A percentile compares a stretch with the other conserved stretches of the same genome.
Evolutionary conservation across 2,329 filamentous ascomycete genomes (phyloP).

Genomic region (Monosporascus sp.): DNA sequence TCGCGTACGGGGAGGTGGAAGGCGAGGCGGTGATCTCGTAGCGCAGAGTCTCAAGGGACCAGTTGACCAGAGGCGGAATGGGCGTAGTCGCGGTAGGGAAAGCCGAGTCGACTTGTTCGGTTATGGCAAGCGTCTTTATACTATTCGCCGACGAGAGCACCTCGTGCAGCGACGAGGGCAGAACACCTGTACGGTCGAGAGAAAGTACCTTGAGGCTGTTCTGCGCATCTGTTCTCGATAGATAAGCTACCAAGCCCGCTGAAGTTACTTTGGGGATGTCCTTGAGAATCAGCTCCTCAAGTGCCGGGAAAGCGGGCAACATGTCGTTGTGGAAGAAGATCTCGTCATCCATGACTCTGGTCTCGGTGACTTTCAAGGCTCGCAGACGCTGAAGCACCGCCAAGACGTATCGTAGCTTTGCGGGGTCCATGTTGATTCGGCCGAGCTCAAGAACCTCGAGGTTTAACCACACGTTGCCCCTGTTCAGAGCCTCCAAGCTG

Average conservation of each 20-base stretch:
- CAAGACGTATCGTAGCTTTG: constrained; percentile 65
- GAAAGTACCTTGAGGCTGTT: constrained; percentile 61
- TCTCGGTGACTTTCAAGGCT: constrained; percentile 68
- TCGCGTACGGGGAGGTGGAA: constrained; percentile 50
- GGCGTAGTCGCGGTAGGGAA: constrained; percentile 42
- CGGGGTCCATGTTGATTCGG: constrained; percentile 63
- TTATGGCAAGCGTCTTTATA: constrained; percentile 52
- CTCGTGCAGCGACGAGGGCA: constrained; percentile 53
- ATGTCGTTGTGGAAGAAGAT: constrained; percentile 63
- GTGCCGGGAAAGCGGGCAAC: constrained; percentile 66
- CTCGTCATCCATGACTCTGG: constrained; percentile 67
- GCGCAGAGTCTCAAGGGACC: constrained; percentile 65
- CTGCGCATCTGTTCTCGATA: constrained; percentile 55
- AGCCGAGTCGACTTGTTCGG: constrained; percentile 42
- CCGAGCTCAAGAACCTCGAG: constrained; percentile 70
- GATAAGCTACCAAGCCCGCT: constrained; percentile 62
- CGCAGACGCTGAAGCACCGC: constrained; percentile 60
- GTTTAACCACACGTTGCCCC: constrained; percentile 60
- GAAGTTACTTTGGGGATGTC: constrained; percentile 67
- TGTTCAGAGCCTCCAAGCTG: constrained; percentile 64
- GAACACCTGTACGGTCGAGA: constrained; percentile 66
- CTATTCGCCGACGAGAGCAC: constrained; percentile 53
- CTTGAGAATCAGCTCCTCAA: constrained; percentile 68
- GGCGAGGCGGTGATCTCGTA: constrained; percentile 71
- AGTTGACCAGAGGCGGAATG: constrained; percentile 61